phyloP scores from a whole-genome alignment of 2,329 filamentous ascomycete genomes.

The Gnomoniopsis sp. region DNA sequence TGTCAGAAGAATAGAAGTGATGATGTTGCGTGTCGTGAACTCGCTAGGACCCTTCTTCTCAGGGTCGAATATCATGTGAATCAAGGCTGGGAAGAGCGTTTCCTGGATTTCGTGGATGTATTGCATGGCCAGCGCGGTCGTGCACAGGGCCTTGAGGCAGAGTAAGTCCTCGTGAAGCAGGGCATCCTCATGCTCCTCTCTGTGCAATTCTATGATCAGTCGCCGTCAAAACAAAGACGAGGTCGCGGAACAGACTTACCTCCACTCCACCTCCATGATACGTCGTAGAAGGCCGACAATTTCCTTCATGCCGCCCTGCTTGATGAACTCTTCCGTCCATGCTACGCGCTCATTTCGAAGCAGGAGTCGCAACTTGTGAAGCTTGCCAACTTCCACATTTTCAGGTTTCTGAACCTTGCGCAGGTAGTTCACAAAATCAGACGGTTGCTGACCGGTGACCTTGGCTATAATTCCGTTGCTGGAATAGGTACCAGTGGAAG shows the following conservation, averaged over 20 bases:
- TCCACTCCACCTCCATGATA: conserved; percentile 96
- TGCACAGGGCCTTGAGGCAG: conserved; percentile 91
- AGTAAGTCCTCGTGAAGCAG: conserved; percentile 88
- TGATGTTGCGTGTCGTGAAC: conserved; percentile 87
- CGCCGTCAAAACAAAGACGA: background rate
- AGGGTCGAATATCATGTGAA: conserved; percentile 92
- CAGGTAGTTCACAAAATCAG: conserved; percentile 84
- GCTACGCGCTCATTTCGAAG: conserved; percentile 91
- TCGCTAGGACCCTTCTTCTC: conserved; percentile 97
- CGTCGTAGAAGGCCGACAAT: conserved; percentile 82
- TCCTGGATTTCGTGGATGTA: conserved; percentile 77
- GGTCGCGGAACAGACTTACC: conserved; percentile 50
- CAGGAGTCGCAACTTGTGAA: conserved; percentile 87
- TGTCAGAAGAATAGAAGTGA: conserved; percentile 84
- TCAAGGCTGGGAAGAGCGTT: conserved; percentile 78
- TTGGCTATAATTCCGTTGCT: conserved; percentile 60
- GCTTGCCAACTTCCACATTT: conserved; percentile 84
- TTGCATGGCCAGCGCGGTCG: conserved; percentile 79
- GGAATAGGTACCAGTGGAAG: conserved; percentile 48
- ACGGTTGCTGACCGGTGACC: conserved; percentile 70
- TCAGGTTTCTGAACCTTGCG: conserved; percentile 78
- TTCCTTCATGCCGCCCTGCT: conserved; percentile 86
- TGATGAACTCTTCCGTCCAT: conserved; percentile 92
- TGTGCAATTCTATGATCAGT: conserved; percentile 34
- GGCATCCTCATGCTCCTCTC: conserved; percentile 93